These are phyloP conservation scores for Leccinellum rugosiceps DNA, from an alignment of 768 basidiomycete species.

Conservation along the genomic window DNA sequence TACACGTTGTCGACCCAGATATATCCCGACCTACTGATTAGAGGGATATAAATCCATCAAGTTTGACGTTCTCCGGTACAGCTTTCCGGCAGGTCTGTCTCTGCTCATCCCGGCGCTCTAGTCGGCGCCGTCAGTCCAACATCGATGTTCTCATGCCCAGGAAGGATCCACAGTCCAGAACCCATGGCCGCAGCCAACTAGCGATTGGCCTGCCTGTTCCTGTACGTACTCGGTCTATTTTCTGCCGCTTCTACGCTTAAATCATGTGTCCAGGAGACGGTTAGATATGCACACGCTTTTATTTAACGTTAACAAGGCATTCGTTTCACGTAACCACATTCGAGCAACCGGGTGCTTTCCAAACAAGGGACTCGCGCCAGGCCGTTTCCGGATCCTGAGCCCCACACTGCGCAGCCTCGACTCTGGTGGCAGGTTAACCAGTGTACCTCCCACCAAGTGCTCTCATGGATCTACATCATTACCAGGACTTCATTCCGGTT, in stretches of 20 bases:
- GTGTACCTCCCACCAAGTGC: background rate
- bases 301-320: background rate
- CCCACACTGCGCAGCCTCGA: background rate
- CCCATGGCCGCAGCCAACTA: background rate
- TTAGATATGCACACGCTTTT: background rate
- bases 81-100: background rate
- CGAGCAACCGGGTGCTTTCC: background rate
- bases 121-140: background rate
- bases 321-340: constrained; percentile 2
- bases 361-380: background rate
- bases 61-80: background rate
- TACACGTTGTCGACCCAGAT: background rate
- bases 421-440: background rate
- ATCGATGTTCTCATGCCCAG: constrained; percentile 2
- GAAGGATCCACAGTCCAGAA: constrained; percentile 7
- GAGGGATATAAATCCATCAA: background rate
- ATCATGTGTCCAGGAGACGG: background rate
- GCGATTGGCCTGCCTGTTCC: background rate
- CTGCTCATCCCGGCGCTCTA: background rate
- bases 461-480: constrained; percentile 15
- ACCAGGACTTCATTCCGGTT: constrained; percentile 13
- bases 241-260: background rate
- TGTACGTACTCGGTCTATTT: constrained; percentile 11
- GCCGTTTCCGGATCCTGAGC: background rate
- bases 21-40: background rate